Percentiles rank a stretch among this genome's conserved stretches.
Conservation (phyloP, 805 yeast genomes). For the Torulaspora maleeae region DNA sequence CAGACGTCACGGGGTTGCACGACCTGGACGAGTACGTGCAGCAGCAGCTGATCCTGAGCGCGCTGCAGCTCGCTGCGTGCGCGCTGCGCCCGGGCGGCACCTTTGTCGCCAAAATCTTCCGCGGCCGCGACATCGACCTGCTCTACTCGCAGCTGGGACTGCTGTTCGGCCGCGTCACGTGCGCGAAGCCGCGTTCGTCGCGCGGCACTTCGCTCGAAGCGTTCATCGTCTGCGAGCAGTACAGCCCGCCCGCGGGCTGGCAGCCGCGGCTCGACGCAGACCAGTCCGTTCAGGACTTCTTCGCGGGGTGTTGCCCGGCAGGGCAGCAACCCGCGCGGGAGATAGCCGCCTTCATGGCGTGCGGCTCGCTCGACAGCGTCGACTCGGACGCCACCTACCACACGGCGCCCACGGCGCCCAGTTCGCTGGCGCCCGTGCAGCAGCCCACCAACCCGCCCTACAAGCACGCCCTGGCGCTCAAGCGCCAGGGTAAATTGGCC, state of each 20-base stretch:
- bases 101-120: constrained; percentile 92
- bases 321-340: constrained; percentile 43
- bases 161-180: constrained; percentile 78
- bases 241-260: constrained; percentile 82
- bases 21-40: constrained; percentile 96
- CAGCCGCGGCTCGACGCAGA: constrained; percentile 55
- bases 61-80: constrained; percentile 87
- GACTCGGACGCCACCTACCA: constrained; percentile 94
- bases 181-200: constrained; percentile 95
- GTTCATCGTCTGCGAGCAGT: constrained; percentile 87
- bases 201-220: constrained; percentile 93
- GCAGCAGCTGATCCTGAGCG: constrained; percentile 88
- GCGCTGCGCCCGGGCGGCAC: constrained; percentile 83
- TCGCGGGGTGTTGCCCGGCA: constrained; percentile 55
- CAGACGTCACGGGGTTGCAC: constrained; percentile 96
- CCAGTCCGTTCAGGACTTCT: constrained; percentile 74
- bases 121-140: constrained; percentile 93
- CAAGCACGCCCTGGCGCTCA: constrained; percentile 83
- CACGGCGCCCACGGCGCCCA: constrained; percentile 26
- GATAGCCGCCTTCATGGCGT: constrained; percentile 90
- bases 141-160: constrained; percentile 88
- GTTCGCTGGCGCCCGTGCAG: constrained; percentile 85
- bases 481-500: constrained; percentile 61
- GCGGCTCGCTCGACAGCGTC: constrained; percentile 83
- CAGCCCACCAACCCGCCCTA: constrained; percentile 97